Evolutionary conservation across 2,329 filamentous ascomycete genomes (phyloP).

Genomic region (Claviceps sorghi): DNA sequence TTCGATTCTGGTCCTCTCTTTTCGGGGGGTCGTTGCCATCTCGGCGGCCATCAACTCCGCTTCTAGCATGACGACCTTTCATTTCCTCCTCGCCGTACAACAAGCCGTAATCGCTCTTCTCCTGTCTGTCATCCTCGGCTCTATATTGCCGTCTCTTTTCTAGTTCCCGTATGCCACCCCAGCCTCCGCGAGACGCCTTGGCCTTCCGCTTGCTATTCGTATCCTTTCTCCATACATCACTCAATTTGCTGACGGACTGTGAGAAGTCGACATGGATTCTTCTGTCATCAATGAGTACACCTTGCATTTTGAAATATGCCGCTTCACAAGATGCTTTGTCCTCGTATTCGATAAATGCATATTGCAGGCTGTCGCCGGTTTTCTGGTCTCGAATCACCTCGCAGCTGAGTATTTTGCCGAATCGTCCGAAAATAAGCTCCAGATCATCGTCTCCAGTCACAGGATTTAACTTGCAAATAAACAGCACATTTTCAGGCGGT

Average conservation of each 20-base stretch:
- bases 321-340: conserved; percentile 86
- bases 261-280: conserved; percentile 98
- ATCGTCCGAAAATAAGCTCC: conserved; percentile 90
- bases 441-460: conserved; percentile 91
- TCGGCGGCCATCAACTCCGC: conserved; percentile 15
- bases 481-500: conserved; percentile 90
- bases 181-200: conserved; percentile 52
- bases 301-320: conserved; percentile 98
- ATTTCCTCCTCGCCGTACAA: conserved; percentile 65
- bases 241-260: conserved; percentile 79
- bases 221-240: conserved; percentile 74
- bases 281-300: conserved; percentile 89
- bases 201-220: conserved; percentile 66
- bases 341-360: conserved; percentile 94
- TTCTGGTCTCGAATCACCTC: conserved; percentile 91
- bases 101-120: conserved; percentile 52
- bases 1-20: not conserved
- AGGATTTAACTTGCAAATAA: conserved; percentile 96
- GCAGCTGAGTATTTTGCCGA: conserved; percentile 87
- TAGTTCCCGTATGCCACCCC: conserved; percentile 75
- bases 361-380: conserved; percentile 89
- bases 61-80: conserved; percentile 32
- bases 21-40: conserved; percentile 9
- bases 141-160: conserved; percentile 88
- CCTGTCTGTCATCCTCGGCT: conserved; percentile 38